Evolutionary conservation across 352 stramenopile species (phyloP).

Genomic region (Phytophthora colocasiae): DNA sequence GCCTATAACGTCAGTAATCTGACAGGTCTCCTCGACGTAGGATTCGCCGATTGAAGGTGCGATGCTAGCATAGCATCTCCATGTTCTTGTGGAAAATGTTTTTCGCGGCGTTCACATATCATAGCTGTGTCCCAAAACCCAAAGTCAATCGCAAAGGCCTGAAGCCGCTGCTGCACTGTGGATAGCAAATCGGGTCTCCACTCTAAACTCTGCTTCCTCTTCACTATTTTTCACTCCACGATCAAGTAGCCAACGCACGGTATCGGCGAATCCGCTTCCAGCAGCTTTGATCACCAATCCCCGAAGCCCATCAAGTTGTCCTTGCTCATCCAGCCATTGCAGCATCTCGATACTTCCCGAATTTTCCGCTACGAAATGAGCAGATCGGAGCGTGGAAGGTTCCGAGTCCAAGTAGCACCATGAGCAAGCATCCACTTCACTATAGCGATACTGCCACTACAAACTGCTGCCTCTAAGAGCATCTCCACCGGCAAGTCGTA

Average conservation of each 20-base stretch:
- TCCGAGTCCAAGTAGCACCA: too few species aligned
- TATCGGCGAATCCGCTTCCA: neutral
- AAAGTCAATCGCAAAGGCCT: neutral
- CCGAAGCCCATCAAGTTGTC: too few species aligned
- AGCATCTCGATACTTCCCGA: too few species aligned
- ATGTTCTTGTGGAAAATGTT: conserved; percentile 20
- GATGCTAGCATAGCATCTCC: neutral
- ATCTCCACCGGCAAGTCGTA: too few species aligned
- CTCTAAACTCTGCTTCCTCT: neutral
- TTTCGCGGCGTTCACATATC: conserved; percentile 8
- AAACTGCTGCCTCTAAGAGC: too few species aligned
- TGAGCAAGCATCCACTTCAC: too few species aligned
- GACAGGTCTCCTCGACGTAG: conserved; percentile 1
- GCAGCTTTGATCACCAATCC: too few species aligned
- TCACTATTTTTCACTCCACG: neutral
- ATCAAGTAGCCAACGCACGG: neutral
- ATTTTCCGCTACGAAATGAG: too few species aligned
- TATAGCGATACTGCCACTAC: too few species aligned
- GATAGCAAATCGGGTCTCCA: neutral
- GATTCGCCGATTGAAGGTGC: neutral
- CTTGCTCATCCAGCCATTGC: too few species aligned
- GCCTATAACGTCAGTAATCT: neutral
- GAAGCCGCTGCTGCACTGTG: neutral
- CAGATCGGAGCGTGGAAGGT: too few species aligned
- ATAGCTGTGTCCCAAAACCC: neutral